Evolutionary conservation across 1,139 yeast species (phyloP).

Genomic region (Zygosaccharomyces pseudobailii): DNA sequence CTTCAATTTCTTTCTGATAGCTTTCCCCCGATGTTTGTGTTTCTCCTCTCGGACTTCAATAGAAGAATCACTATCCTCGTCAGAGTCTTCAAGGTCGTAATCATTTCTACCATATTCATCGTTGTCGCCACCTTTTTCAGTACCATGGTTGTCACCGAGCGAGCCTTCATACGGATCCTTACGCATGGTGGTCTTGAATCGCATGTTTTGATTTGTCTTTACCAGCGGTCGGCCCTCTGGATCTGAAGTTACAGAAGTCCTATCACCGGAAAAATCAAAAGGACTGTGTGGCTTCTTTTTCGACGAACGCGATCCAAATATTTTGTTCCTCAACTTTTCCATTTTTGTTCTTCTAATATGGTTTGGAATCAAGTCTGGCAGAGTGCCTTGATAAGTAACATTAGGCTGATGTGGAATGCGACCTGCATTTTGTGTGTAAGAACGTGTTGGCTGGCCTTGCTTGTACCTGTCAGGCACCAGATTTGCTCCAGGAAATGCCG

Average conservation of each 20-base stretch:
- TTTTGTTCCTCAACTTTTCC: slow-evolving; percentile 14
- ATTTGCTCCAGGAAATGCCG: neutral
- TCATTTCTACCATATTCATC: slow-evolving; percentile 1
- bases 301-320: slow-evolving; percentile 11
- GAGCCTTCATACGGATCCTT: slow-evolving; percentile 12
- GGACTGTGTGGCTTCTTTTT: slow-evolving; percentile 4
- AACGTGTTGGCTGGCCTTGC: neutral
- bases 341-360: slow-evolving; percentile 20
- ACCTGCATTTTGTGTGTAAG: neutral
- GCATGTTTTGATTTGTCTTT: slow-evolving; percentile 16
- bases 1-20: slow-evolving; percentile 15
- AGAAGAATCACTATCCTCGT: slow-evolving; percentile 8
- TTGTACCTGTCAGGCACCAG: neutral
- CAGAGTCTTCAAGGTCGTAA: slow-evolving; percentile 8
- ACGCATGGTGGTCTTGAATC: slow-evolving; percentile 24
- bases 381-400: slow-evolving; percentile 25
- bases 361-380: slow-evolving; percentile 27
- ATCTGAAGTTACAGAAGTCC: slow-evolving; percentile 10
- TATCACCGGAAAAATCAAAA: slow-evolving; percentile 1
- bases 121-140: slow-evolving; percentile 1
- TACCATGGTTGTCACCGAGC: neutral
- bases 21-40: slow-evolving; percentile 11
- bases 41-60: slow-evolving; percentile 11
- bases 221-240: slow-evolving; percentile 18
- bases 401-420: slow-evolving; percentile 7